Evolutionary conservation across 2,329 filamentous ascomycete species (phyloP).

Genomic region (Zelopaecilomyces penicillatus): DNA sequence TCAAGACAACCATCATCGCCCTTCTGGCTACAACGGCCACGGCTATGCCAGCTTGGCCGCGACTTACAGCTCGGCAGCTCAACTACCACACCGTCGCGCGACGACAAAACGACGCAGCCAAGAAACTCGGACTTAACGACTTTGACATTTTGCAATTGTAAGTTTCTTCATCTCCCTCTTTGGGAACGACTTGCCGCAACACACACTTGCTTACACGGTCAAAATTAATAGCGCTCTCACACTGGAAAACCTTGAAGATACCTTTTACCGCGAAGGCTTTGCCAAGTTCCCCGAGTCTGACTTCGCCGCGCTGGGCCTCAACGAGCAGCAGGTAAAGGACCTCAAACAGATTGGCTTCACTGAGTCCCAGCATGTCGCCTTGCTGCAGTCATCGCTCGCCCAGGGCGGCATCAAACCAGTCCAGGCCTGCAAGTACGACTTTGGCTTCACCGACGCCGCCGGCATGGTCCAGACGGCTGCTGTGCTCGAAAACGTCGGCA

Average conservation of each 20-base stretch:
- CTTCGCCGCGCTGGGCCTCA: conserved; percentile 45
- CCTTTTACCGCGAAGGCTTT: conserved; percentile 66
- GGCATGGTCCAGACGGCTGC: conserved; percentile 62
- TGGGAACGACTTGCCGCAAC: neutral
- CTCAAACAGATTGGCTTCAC: conserved; percentile 54
- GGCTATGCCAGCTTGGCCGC: conserved; percentile 38
- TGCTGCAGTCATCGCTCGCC: conserved; percentile 48
- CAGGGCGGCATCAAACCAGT: conserved; percentile 57
- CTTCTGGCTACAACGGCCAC: conserved; percentile 36
- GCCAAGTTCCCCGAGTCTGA: conserved; percentile 55
- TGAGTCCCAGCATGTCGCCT: conserved; percentile 41
- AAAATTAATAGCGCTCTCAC: conserved; percentile 49
- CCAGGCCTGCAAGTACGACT: conserved; percentile 63
- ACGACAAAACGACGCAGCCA: conserved; percentile 42
- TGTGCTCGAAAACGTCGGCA: conserved; percentile 63
- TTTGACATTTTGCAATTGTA: conserved; percentile 53
- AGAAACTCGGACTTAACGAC: conserved; percentile 39
- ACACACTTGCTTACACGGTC: neutral
- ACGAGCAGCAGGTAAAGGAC: conserved; percentile 29
- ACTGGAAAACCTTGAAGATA: conserved; percentile 64
- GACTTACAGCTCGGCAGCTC: conserved; percentile 35
- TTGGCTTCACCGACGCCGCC: conserved; percentile 56
- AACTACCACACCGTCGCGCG: conserved; percentile 39
- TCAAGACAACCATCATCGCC: conserved; percentile 35
- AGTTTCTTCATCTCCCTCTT: conserved; percentile 16